Evolutionary conservation across 2,329 filamentous ascomycete genomes (phyloP).

Genomic region (Ceratocystis destructans): DNA sequence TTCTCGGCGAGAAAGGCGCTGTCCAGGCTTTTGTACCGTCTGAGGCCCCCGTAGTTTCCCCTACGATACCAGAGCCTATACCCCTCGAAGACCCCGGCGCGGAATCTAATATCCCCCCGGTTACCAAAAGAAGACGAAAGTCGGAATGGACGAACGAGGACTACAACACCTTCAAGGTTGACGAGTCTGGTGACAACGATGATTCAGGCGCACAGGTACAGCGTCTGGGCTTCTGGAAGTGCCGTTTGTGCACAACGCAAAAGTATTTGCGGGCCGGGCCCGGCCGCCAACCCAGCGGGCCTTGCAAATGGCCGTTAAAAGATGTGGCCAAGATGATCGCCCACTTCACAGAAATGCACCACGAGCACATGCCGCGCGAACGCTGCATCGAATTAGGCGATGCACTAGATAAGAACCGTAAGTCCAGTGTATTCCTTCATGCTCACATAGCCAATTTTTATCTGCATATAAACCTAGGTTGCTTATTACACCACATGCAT

Average conservation of each 20-base stretch:
- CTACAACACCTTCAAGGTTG: constrained; percentile 15
- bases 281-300: constrained; percentile 31
- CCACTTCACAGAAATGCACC: constrained; percentile 35
- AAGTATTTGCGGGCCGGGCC: constrained; percentile 32
- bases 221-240: constrained; percentile 36
- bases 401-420: constrained; percentile 31
- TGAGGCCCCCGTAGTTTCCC: constrained; percentile 11
- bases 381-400: constrained; percentile 32
- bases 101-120: constrained; percentile 3
- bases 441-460: background rate
- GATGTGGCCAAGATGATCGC: constrained; percentile 36
- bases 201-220: constrained; percentile 24
- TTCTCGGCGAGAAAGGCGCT: constrained; percentile 20
- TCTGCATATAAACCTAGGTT: background rate
- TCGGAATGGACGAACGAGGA: constrained; percentile 13
- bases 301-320: constrained; percentile 35
- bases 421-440: constrained; percentile 20
- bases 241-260: constrained; percentile 31
- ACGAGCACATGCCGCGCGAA: constrained; percentile 31
- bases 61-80: constrained; percentile 13
- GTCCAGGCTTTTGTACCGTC: constrained; percentile 16
- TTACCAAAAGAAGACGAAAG: constrained; percentile 18
- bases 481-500: background rate
- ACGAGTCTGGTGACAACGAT: constrained; percentile 18
- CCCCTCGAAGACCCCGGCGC: constrained; percentile 18